Base-by-base conservation (phyloP, 1,139 yeast species). In the Geotrichum candidum region DNA sequence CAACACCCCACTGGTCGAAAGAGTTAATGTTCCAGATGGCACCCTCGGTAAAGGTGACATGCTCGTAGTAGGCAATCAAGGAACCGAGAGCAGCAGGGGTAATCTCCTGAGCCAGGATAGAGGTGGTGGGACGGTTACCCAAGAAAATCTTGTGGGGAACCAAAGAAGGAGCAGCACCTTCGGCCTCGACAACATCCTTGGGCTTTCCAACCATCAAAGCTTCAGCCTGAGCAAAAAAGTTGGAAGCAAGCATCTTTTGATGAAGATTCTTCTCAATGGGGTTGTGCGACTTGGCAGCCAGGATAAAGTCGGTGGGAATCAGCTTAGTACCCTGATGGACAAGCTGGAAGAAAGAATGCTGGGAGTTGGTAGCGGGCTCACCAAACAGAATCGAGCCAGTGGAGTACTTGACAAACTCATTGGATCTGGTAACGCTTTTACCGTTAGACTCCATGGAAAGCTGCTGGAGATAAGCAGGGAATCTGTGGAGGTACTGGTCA, bases 1-100 rank as follows among this genome's bases (percentile, higher is more conserved):
- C 99, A 72, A 94, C 99, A 78, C 99, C 99, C 97, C 98, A 94
- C 83, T 94, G 99, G 82, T 94, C 99, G 75, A 90, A 94, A 22
- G 98, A 92, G 85, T 94, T 94, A 81, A 94, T 92, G 84, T 95
- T 94, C 99, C 99, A 94, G 73, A 94, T 79, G 64, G 99, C 99
- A 78, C 99, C 99, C 80, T 94, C 99, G 65, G 92, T 92, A 79
- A 94, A 94, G 51, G 98, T 94, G 63, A 90, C 84, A 77, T 91
- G 97, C 81, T 94, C 99, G 80, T 94, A 94, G 84, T 94, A 94
- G 60, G 96, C 97, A 76, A 94, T 94, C 78, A 94, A 83, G 59
- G 98, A 85, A 78, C 99, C 99, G 70, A 94, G 84, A 61, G 97
- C 79, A 60, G 97, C 96, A 62, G 99, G 99, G 41, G 98, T 94